Evolutionary conservation across 2,329 filamentous ascomycete species (phyloP).

Genomic region (Fusarium gaditjirri): DNA sequence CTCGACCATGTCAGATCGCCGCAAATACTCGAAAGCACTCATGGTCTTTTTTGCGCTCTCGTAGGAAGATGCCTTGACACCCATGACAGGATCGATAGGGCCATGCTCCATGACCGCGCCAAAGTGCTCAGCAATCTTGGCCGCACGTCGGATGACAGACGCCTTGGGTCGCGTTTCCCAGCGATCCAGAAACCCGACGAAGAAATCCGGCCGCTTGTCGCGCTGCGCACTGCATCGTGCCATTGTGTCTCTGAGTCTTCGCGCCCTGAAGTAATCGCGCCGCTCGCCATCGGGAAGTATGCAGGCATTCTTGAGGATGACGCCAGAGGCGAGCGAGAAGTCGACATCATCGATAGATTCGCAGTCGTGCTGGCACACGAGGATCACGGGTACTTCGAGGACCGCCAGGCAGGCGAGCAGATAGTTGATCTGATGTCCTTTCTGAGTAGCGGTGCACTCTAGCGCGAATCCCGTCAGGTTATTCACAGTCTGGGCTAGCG

Average conservation of each 20-base stretch:
- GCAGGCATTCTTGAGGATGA: conserved; percentile 31
- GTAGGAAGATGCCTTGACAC: background rate
- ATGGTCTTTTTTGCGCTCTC: conserved; percentile 13
- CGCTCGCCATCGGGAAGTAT: conserved; percentile 29
- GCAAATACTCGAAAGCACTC: conserved; percentile 30
- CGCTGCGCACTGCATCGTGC: conserved; percentile 15
- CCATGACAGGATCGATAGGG: background rate
- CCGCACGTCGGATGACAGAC: conserved; percentile 20
- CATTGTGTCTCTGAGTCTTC: conserved; percentile 26
- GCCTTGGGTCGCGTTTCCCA: conserved; percentile 22
- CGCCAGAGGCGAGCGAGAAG: conserved; percentile 18
- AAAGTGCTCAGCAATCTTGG: conserved; percentile 34
- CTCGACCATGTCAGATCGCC: conserved; percentile 24
- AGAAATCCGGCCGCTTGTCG: conserved; percentile 29
- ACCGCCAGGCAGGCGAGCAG: background rate
- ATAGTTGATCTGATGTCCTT: conserved; percentile 6
- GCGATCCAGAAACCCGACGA: conserved; percentile 28
- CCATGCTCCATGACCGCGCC: conserved; percentile 36
- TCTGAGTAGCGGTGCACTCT: background rate
- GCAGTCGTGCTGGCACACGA: conserved; percentile 27
- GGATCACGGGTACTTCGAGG: conserved; percentile 19
- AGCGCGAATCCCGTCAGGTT: background rate
- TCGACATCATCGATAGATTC: conserved; percentile 20
- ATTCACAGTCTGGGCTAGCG: background rate
- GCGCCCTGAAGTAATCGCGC: conserved; percentile 27